Evolutionary conservation across 2,329 filamentous ascomycete genomes (phyloP).

Genomic region (Aureobasidium uvarum): DNA sequence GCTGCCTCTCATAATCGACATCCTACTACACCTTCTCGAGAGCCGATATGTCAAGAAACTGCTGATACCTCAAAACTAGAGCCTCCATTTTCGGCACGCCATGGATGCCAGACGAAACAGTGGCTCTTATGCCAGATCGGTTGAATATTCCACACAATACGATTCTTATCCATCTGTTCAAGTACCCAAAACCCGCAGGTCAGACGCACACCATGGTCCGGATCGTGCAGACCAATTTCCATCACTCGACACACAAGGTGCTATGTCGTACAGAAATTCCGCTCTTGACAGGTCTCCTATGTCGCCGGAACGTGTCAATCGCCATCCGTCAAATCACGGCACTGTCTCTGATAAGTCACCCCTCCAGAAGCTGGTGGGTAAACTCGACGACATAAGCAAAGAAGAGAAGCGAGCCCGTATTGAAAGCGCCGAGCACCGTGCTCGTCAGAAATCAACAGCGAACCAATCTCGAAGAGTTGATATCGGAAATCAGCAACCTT

Average conservation of each 20-base stretch:
- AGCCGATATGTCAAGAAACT: not conserved
- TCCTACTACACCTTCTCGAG: not conserved
- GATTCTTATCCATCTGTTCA: constrained; percentile 26
- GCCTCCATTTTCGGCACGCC: not conserved
- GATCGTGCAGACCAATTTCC: not conserved
- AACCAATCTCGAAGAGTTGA: constrained; percentile 28
- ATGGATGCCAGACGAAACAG: constrained; percentile 12
- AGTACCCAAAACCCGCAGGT: constrained; percentile 25
- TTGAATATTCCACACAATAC: not conserved
- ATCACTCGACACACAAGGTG: not conserved
- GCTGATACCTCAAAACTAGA: not conserved
- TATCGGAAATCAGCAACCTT: not conserved
- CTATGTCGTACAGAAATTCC: not conserved
- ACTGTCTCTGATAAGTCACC: constrained; percentile 83
- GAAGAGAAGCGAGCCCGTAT: constrained; percentile 88
- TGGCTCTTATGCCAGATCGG: not conserved
- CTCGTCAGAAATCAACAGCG: constrained; percentile 54
- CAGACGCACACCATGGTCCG: not conserved
- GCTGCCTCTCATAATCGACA: not conserved
- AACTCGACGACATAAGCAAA: constrained; percentile 88
- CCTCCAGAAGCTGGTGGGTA: constrained; percentile 87
- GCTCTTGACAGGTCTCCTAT: not conserved
- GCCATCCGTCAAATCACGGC: constrained; percentile 38
- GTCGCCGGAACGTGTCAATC: not conserved
- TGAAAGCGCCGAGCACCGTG: constrained; percentile 73